These are phyloP conservation scores for Ascochyta viciae-villosae DNA, from an alignment of 2,329 filamentous ascomycete genomes.

Conservation along the genomic window DNA sequence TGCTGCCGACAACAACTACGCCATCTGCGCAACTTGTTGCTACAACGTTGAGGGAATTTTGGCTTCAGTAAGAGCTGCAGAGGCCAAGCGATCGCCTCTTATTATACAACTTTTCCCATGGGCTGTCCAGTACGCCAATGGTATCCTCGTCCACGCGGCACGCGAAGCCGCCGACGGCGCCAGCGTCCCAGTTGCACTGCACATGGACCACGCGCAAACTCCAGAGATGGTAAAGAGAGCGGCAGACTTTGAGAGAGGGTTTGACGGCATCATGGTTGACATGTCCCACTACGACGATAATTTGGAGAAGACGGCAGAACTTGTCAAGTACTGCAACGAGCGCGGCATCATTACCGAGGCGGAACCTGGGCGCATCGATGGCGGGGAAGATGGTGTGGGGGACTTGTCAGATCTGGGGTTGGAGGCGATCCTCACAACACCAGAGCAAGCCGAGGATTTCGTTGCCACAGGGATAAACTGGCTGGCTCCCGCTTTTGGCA, in stretches of 20 bases:
- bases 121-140: constrained; percentile 71
- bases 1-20: constrained; percentile 63
- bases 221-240: constrained; percentile 67
- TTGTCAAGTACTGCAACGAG: constrained; percentile 69
- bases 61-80: constrained; percentile 72
- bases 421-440: constrained; percentile 70
- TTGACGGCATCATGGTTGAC: constrained; percentile 61
- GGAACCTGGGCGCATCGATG: constrained; percentile 74
- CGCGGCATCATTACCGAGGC: constrained; percentile 73
- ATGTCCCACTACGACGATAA: constrained; percentile 79
- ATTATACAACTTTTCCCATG: constrained; percentile 79
- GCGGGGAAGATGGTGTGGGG: constrained; percentile 76
- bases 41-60: constrained; percentile 77
- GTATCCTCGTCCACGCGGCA: constrained; percentile 54
- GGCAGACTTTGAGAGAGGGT: constrained; percentile 54
- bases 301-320: constrained; percentile 66
- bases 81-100: constrained; percentile 69
- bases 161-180: constrained; percentile 51
- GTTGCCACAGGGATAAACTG: constrained; percentile 75
- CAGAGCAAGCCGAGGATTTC: constrained; percentile 74
- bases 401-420: constrained; percentile 66
- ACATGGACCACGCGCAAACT: constrained; percentile 72
- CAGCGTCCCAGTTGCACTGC: constrained; percentile 66
- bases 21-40: constrained; percentile 66
- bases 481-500: constrained; percentile 77